Conservation (phyloP, 352 stramenopile genomes). For the Elongisporangium anandrum region DNA sequence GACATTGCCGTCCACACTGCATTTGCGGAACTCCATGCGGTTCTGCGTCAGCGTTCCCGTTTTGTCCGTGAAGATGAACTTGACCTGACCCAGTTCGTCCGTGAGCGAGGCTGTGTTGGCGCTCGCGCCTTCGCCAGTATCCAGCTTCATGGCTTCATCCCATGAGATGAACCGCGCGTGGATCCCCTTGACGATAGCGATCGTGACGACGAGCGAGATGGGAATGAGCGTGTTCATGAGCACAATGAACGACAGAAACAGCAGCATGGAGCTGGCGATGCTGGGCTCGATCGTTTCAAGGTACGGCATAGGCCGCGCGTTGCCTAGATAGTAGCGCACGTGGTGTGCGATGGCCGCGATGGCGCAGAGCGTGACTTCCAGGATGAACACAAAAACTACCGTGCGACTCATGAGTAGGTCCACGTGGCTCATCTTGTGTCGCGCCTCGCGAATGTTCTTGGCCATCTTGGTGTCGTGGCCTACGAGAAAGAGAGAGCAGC, state of each 20-base stretch:
- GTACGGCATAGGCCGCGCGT: conserved; percentile 3
- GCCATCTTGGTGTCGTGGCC: conserved; percentile 90
- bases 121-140: conserved; percentile 52
- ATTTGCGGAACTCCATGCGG: conserved; percentile 95
- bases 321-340: conserved; percentile 9
- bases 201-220: conserved; percentile 90
- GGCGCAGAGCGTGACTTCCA: conserved; percentile 67
- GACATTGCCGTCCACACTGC: conserved; percentile 85
- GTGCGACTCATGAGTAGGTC: conserved; percentile 73
- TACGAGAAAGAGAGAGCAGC: background rate
- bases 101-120: conserved; percentile 89
- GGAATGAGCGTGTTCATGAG: conserved; percentile 92
- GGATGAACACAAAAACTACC: conserved; percentile 71
- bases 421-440: conserved; percentile 83
- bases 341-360: conserved; percentile 41
- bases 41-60: conserved; percentile 94
- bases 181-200: conserved; percentile 71
- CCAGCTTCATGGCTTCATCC: conserved; percentile 59
- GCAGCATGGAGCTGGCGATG: conserved; percentile 30
- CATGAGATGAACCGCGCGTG: conserved; percentile 80
- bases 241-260: conserved; percentile 89
- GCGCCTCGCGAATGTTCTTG: conserved; percentile 77
- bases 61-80: conserved; percentile 93
- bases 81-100: conserved; percentile 91
- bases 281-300: conserved; percentile 4